Evolutionary conservation across 2,329 filamentous ascomycete genomes (phyloP).

Genomic region (Verticillium longisporum): DNA sequence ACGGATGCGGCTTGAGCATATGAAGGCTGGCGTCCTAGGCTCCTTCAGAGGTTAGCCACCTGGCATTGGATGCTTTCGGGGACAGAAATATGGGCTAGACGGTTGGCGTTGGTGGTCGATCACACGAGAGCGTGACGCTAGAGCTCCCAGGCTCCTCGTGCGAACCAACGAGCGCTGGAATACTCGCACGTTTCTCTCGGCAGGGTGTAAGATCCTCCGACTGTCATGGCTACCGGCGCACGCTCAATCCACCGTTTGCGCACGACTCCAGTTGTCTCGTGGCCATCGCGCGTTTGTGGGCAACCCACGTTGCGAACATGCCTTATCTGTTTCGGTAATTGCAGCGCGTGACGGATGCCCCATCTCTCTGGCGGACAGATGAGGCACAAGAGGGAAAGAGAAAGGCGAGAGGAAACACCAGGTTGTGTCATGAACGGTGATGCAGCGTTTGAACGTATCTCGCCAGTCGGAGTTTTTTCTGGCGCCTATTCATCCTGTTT

Average conservation of each 20-base stretch:
- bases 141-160: not conserved
- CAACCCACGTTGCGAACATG: not conserved
- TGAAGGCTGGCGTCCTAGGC: not conserved
- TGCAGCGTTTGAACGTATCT: not conserved
- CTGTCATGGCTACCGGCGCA: not conserved
- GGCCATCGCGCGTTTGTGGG: not conserved
- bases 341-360: not conserved
- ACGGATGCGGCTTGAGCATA: not conserved
- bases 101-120: not conserved
- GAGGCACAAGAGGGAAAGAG: too few species aligned
- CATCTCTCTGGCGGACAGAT: too few species aligned
- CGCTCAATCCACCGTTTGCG: not conserved
- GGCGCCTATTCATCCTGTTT: not conserved
- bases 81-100: not conserved
- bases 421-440: not conserved
- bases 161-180: not conserved
- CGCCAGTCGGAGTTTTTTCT: not conserved
- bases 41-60: not conserved
- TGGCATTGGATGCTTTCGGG: not conserved
- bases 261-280: not conserved
- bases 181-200: not conserved
- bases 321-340: not conserved
- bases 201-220: not conserved
- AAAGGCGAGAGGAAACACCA: too few species aligned
- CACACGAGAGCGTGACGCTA: not conserved